Percentiles rank a stretch among this genome's conserved stretches.
Conservation (phyloP, 495 filamentous ascomycete genomes). For the Parachaetomium inaequale region DNA sequence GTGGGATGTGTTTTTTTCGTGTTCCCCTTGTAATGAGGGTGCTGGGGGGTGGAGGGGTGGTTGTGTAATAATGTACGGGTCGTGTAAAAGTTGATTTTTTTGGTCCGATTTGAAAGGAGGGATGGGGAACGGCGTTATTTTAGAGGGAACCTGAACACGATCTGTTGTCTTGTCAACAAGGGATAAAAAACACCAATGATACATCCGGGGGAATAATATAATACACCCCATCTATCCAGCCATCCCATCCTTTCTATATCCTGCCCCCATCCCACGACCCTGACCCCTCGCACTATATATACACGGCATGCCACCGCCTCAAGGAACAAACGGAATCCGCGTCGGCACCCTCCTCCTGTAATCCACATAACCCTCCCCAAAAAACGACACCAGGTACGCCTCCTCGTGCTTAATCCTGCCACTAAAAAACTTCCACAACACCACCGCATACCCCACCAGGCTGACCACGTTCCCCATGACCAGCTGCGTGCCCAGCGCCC, state of each 20-base stretch:
- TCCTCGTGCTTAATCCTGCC: conserved; percentile 76
- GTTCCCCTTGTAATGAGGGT: too few relatives aligned
- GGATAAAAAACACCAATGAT: neutral
- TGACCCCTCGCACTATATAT: neutral
- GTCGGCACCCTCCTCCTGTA: conserved; percentile 66
- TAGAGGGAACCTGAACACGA: neutral
- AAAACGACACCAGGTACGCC: conserved; percentile 70
- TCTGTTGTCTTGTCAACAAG: neutral
- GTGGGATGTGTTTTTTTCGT: neutral
- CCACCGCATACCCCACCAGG: conserved; percentile 64
- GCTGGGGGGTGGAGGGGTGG: neutral
- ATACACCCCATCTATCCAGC: neutral
- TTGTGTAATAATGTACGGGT: too few relatives aligned
- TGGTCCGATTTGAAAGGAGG: too few relatives aligned
- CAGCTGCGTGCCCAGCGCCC: conserved; percentile 90
- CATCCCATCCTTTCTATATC: neutral
- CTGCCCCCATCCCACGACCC: neutral
- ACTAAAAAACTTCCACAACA: conserved; percentile 82
- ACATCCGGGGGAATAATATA: neutral
- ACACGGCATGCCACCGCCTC: neutral
- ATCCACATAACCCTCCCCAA: conserved; percentile 73
- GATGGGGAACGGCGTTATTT: neutral
- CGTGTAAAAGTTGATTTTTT: too few relatives aligned
- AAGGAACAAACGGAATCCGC: conserved; percentile 65
- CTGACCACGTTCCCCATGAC: conserved; percentile 81